These are phyloP conservation scores for Pleurotus giganteus DNA, from an alignment of 768 basidiomycete species.

Conservation along the genomic window DNA sequence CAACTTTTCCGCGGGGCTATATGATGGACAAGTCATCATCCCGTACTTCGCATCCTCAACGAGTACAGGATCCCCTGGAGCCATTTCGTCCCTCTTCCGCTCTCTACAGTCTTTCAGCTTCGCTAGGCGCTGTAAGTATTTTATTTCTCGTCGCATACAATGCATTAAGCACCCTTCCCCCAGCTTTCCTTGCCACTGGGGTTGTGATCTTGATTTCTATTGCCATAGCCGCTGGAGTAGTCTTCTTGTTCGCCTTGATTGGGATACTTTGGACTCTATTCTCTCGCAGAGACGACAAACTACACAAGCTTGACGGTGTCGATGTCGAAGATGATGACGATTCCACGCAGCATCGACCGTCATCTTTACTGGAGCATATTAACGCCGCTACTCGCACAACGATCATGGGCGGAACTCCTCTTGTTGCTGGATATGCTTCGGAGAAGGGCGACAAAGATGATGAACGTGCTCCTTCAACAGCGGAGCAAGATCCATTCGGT, in stretches of 20 bases:
- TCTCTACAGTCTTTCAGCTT: constrained; percentile 81
- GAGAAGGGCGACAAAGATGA: constrained; percentile 59
- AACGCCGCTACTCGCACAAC: constrained; percentile 86
- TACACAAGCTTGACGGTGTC: constrained; percentile 57
- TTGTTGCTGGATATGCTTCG: constrained; percentile 26
- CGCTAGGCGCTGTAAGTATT: constrained; percentile 58
- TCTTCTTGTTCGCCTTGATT: constrained; percentile 81
- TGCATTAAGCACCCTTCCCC: constrained; percentile 12
- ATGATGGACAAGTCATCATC: constrained; percentile 77
- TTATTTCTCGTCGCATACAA: constrained; percentile 6
- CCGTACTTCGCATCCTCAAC: constrained; percentile 79
- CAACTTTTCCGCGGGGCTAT: constrained; percentile 81
- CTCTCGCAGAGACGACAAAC: constrained; percentile 73
- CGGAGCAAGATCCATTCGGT: constrained; percentile 57
- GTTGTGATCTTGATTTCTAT: constrained; percentile 97
- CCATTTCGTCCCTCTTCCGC: constrained; percentile 77
- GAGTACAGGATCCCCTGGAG: constrained; percentile 63
- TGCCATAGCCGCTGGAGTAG: constrained; percentile 92
- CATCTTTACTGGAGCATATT: constrained; percentile 86
- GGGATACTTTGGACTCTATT: constrained; percentile 91
- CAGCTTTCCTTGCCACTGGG: constrained; percentile 87
- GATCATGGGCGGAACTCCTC: constrained; percentile 59
- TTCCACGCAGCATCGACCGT: constrained; percentile 76
- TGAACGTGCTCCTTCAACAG: constrained; percentile 12
- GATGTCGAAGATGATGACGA: constrained; percentile 71